Conservation (phyloP, 805 yeast genomes). For the Candida ulmi region DNA sequence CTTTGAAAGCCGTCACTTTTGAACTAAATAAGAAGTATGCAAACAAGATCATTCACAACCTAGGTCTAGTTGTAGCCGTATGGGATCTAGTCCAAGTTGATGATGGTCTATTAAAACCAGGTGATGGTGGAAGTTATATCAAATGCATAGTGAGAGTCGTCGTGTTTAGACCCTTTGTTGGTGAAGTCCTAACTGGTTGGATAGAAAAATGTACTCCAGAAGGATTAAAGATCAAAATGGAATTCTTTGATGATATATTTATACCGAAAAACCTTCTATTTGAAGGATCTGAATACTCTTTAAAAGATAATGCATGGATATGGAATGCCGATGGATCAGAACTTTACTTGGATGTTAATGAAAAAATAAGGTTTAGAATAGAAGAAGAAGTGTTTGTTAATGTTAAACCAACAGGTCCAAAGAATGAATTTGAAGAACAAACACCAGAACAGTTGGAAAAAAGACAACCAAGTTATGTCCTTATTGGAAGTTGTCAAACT, state of each 20-base stretch:
- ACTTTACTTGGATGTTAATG: slow-evolving; percentile 83
- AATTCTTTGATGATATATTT: slow-evolving; percentile 87
- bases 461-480: slow-evolving; percentile 70
- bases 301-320: slow-evolving; percentile 90
- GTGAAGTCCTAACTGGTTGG: slow-evolving; percentile 92
- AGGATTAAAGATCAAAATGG: slow-evolving; percentile 79
- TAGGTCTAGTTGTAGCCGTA: slow-evolving; percentile 79
- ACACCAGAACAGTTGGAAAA: slow-evolving; percentile 27
- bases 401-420: slow-evolving; percentile 72
- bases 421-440: slow-evolving; percentile 24
- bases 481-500: slow-evolving; percentile 85
- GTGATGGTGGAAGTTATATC: slow-evolving; percentile 86
- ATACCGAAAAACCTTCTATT: slow-evolving; percentile 81
- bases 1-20: slow-evolving; percentile 65
- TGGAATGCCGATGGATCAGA: slow-evolving; percentile 78
- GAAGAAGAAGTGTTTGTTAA: slow-evolving; percentile 86
- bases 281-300: slow-evolving; percentile 61
- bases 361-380: slow-evolving; percentile 83
- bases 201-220: slow-evolving; percentile 81
- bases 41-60: slow-evolving; percentile 74
- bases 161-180: slow-evolving; percentile 90
- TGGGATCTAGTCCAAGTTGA: slow-evolving; percentile 80
- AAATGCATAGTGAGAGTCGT: slow-evolving; percentile 69
- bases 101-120: slow-evolving; percentile 88
- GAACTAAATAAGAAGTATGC: slow-evolving; percentile 83